Evolutionary conservation across 2,329 filamentous ascomycete species (phyloP).

Genomic region (Penicillium janthinellum): DNA sequence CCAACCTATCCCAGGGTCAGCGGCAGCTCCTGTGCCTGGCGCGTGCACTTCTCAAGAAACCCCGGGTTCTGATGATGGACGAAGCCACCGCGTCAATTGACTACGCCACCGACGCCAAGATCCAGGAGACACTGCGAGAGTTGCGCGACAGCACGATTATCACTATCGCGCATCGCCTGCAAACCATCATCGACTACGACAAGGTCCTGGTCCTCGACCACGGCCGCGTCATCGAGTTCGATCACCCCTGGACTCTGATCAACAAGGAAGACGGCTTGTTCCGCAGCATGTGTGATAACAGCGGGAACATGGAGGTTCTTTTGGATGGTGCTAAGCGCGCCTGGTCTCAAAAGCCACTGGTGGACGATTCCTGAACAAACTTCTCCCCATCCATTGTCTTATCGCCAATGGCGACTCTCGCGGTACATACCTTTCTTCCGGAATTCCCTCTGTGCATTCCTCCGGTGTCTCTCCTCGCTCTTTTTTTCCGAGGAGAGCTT

Average conservation of each 20-base stretch:
- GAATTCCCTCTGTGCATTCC: not conserved
- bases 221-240: conserved; percentile 83
- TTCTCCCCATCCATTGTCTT: not conserved
- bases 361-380: conserved; percentile 43
- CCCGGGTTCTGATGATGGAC: conserved; percentile 97
- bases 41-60: conserved; percentile 85
- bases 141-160: conserved; percentile 85
- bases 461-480: not conserved
- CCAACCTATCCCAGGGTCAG: conserved; percentile 94
- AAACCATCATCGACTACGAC: conserved; percentile 98
- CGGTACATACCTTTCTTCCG: conserved; percentile 15
- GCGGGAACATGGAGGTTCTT: conserved; percentile 62
- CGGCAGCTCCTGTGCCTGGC: conserved; percentile 92
- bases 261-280: conserved; percentile 69
- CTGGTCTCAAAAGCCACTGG: conserved; percentile 50
- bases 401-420: not conserved
- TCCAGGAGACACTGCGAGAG: conserved; percentile 94
- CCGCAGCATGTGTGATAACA: conserved; percentile 69
- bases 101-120: conserved; percentile 92
- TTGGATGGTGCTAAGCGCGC: conserved; percentile 57
- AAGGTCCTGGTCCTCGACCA: conserved; percentile 94
- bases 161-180: conserved; percentile 91
- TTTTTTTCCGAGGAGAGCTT: not conserved
- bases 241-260: conserved; percentile 82
- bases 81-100: conserved; percentile 98